Conservation (phyloP, 768 basidiomycete species). For the Boletus insuetus region DNA sequence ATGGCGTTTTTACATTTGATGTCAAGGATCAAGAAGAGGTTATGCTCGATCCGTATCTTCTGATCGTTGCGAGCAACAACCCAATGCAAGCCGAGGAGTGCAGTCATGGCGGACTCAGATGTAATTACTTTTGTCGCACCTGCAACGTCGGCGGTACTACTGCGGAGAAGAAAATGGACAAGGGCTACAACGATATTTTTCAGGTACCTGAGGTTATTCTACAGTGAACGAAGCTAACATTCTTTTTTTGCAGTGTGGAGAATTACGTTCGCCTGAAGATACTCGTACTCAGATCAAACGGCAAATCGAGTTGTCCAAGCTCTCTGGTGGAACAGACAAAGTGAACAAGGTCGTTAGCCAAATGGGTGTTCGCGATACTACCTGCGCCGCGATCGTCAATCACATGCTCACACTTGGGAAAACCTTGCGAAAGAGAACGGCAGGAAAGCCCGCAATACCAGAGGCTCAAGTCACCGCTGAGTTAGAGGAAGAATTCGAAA, state of each 20-base stretch:
- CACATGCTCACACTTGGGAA: slow-evolving; percentile 28
- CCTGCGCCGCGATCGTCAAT: slow-evolving; percentile 30
- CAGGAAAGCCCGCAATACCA: background rate
- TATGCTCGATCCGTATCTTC: slow-evolving; percentile 18
- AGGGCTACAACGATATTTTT: slow-evolving; percentile 28
- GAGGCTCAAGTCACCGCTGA: background rate
- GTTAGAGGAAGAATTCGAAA: slow-evolving; percentile 5
- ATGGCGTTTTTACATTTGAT: slow-evolving; percentile 17
- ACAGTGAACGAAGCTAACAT: too few species aligned
- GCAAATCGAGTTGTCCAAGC: slow-evolving; percentile 6
- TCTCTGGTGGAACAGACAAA: slow-evolving; percentile 10
- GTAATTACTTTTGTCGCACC: slow-evolving; percentile 33
- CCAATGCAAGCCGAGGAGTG: slow-evolving; percentile 38
- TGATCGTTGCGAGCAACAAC: slow-evolving; percentile 31
- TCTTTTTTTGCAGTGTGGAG: background rate
- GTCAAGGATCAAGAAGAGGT: slow-evolving; percentile 22
- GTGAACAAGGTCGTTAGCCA: slow-evolving; percentile 27
- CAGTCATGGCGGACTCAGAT: slow-evolving; percentile 30
- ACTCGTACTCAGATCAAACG: background rate
- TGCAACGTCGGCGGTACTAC: slow-evolving; percentile 33
- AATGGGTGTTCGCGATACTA: slow-evolving; percentile 34
- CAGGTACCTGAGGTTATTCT: slow-evolving; percentile 1
- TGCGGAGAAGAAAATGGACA: slow-evolving; percentile 20
- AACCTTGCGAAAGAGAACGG: background rate
- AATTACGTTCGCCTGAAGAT: slow-evolving; percentile 6